Base-by-base conservation (phyloP, 306 rosid species). In the Acacia crassicarpa region DNA sequence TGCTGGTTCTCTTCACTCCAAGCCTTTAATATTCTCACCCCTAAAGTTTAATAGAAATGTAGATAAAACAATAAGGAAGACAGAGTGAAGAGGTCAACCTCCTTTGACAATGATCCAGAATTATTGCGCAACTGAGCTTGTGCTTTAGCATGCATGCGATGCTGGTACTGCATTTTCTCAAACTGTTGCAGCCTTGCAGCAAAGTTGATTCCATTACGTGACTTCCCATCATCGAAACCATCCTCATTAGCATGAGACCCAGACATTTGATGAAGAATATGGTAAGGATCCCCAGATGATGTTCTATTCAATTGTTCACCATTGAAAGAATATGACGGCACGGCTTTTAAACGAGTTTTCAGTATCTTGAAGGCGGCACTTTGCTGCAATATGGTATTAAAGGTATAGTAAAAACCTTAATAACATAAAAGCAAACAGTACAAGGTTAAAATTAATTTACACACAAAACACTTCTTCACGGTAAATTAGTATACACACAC, bases 301-400 rank as follows among this genome's bases (percentile, higher is more conserved):
- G 89, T 83, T 70, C 53, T 87, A 78, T 89, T 83, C 43, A 87
- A 49, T 74, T 86, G 94, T 74, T 93, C 97, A 20, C 94, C 81
- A 53, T 89, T 86, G 74, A 93, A 92, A 30, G 97, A 85, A 84
- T 91, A 90, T 0, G 90, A 85, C 2, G 97, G 98, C 81, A 96
- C 93, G 14, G 97, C 93, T 89, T 96, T 91, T 80, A 96, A 86
- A 58, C 98, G 98, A 13, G 98, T 96, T 80, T 89, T 85, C 46
- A 96, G 89, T 81, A 96, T 89, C 91, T 93, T 94, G 80, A 96
- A 96, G 65, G 99, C 99, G 2, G 94, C 93, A 86, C 98, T 96
- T 96, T 96, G 99, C 99, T 96, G 97, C 86, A 81, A 77, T 40
- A 65, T 51, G 72, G 67, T 17, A 80, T 27, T 70, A 87, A 74